Evolutionary conservation across 768 basidiomycete genomes (phyloP).

Genomic region (Termitomyces sp.): DNA sequence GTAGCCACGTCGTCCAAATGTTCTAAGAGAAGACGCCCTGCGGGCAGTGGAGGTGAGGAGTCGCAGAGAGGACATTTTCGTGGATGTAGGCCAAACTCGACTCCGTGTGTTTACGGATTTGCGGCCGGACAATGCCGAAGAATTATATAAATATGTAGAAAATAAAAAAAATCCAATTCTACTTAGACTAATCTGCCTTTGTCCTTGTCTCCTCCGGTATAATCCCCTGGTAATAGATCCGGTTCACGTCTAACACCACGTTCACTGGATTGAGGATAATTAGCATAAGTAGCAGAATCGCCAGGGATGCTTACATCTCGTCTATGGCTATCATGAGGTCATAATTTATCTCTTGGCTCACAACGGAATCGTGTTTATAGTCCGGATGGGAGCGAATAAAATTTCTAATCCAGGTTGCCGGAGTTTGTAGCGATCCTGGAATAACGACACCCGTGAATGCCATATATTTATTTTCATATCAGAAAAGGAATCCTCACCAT

Average conservation of each 20-base stretch:
- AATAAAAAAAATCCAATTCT: slow-evolving; percentile 7
- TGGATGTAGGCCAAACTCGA: slow-evolving; percentile 18
- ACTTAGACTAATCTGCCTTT: slow-evolving; percentile 38
- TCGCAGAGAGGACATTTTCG: slow-evolving; percentile 73
- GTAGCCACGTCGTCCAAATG: slow-evolving; percentile 74
- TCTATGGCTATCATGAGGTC: slow-evolving; percentile 88
- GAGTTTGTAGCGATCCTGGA: slow-evolving; percentile 74
- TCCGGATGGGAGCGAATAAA: slow-evolving; percentile 88
- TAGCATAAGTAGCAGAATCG: background rate
- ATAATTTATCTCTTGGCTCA: slow-evolving; percentile 89
- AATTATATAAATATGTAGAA: slow-evolving; percentile 4
- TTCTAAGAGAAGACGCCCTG: slow-evolving; percentile 46
- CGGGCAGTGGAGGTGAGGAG: slow-evolving; percentile 62
- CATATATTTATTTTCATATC: background rate
- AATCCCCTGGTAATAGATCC: slow-evolving; percentile 61
- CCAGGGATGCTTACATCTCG: slow-evolving; percentile 69
- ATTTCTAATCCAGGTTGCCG: slow-evolving; percentile 90
- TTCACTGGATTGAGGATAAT: slow-evolving; percentile 40
- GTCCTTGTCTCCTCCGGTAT: slow-evolving; percentile 44
- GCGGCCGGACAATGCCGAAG: slow-evolving; percentile 18
- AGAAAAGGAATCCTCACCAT: slow-evolving; percentile 49
- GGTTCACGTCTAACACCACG: slow-evolving; percentile 60
- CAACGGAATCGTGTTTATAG: slow-evolving; percentile 93
- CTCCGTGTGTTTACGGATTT: slow-evolving; percentile 41
- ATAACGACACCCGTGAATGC: background rate